A percentile compares a stretch with the other conserved stretches of the same genome.
phyloP scores from a whole-genome alignment of 1,284 basidiomycete species.

The Polyporus tsugae region DNA sequence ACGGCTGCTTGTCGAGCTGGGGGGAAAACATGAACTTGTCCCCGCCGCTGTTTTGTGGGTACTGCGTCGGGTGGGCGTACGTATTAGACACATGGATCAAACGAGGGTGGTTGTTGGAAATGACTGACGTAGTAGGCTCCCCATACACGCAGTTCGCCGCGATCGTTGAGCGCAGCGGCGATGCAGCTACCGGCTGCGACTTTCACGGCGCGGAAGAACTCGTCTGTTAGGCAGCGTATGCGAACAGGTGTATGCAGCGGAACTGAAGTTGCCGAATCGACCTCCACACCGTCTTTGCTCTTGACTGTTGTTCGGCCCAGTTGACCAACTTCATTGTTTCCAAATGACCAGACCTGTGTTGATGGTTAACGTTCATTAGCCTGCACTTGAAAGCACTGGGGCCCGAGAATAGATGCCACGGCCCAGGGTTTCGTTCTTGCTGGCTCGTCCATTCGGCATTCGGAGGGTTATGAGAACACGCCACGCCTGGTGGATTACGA shows the following conservation, averaged over 20 bases:
- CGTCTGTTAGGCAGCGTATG: constrained; percentile 73
- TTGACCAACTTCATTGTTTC: constrained; percentile 92
- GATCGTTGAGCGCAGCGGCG: constrained; percentile 78
- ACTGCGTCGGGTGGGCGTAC: constrained; percentile 11
- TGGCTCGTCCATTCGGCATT: neutral
- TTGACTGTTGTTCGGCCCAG: constrained; percentile 84
- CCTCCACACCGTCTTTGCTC: constrained; percentile 70
- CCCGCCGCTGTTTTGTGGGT: constrained; percentile 12
- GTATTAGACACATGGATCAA: constrained; percentile 6
- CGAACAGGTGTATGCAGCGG: constrained; percentile 82
- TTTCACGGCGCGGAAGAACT: constrained; percentile 83
- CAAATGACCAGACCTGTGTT: constrained; percentile 82
- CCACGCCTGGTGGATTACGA: neutral
- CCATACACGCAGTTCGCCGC: constrained; percentile 88
- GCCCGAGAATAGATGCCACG: neutral
- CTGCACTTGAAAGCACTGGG: neutral
- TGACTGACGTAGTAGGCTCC: constrained; percentile 87
- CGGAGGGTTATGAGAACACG: neutral
- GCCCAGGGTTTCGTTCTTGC: neutral
- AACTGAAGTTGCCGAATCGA: constrained; percentile 79
- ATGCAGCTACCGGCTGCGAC: constrained; percentile 87
- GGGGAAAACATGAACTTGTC: constrained; percentile 62
- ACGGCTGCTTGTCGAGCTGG: constrained; percentile 67
- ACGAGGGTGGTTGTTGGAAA: neutral
- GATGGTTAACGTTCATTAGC: neutral